Conservation (phyloP, 228 moss, liverwort and hornwort genomes). For the Sphagnum fallax region DNA sequence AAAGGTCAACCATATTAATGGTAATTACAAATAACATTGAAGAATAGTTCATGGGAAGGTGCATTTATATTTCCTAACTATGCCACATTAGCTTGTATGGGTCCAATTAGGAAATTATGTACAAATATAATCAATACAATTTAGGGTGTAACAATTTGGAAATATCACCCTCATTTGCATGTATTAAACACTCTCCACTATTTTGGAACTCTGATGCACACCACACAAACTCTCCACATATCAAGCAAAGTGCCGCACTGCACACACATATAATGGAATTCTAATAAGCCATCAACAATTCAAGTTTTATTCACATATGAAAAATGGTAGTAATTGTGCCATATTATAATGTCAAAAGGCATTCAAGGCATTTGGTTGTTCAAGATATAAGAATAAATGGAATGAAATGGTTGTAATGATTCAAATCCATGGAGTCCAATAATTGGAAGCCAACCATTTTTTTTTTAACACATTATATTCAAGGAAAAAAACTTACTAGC, state of each 20-base stretch:
- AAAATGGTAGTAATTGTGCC: too few species aligned
- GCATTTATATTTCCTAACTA: background rate
- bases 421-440: too few species aligned
- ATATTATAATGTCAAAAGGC: background rate
- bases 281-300: background rate
- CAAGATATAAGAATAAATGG: background rate
- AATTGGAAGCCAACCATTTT: background rate
- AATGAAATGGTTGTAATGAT: too few species aligned
- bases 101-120: background rate
- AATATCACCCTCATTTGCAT: slow-evolving; percentile 66
- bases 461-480: background rate
- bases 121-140: too few species aligned
- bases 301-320: background rate
- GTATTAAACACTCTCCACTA: slow-evolving; percentile 65
- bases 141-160: background rate
- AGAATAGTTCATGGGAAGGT: background rate
- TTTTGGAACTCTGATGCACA: slow-evolving; percentile 49
- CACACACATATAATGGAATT: slow-evolving; percentile 1
- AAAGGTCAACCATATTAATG: background rate
- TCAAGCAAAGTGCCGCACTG: slow-evolving; percentile 83
- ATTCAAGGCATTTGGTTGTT: background rate
- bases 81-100: background rate
- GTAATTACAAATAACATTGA: background rate
- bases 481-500: background rate
- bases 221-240: slow-evolving; percentile 72